A percentile compares a stretch with the other conserved stretches of the same genome.
Evolutionary conservation across 2,329 filamentous ascomycete genomes (phyloP).

Genomic region (Diplodia seriata): DNA sequence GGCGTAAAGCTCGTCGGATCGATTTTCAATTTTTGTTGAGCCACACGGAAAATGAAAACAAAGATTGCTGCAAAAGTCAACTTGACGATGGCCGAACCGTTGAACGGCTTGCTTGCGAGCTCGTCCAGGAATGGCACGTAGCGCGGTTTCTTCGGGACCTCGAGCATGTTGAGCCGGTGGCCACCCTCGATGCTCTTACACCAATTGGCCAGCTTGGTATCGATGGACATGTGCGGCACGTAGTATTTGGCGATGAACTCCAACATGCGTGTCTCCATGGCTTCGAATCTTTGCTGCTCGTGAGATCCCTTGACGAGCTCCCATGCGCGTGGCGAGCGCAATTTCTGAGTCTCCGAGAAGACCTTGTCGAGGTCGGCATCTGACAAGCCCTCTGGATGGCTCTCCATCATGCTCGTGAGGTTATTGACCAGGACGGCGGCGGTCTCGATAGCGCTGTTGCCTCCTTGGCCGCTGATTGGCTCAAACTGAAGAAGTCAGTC

Average conservation of each 20-base stretch:
- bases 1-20: not conserved
- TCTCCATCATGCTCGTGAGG: conserved; percentile 13
- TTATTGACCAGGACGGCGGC: conserved; percentile 36
- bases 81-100: not conserved
- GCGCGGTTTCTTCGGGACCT: conserved; percentile 20
- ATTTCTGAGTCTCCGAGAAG: conserved; percentile 10
- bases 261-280: conserved; percentile 23
- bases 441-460: conserved; percentile 38
- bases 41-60: not conserved
- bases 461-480: conserved; percentile 37
- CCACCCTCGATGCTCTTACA: conserved; percentile 10
- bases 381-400: conserved; percentile 2
- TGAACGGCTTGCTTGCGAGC: conserved; percentile 26
- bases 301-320: conserved; percentile 15
- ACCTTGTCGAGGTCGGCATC: not conserved
- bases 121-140: conserved; percentile 29
- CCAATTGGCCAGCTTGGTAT: not conserved
- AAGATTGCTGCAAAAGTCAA: not conserved
- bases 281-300: conserved; percentile 5
- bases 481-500: conserved; percentile 30
- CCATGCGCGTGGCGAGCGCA: conserved; percentile 6
- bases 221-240: conserved; percentile 9
- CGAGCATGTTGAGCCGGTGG: conserved; percentile 26
- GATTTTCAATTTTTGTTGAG: not conserved
- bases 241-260: conserved; percentile 28